These are phyloP conservation scores for Aspergillus fumigatus DNA, from an alignment of 2,329 filamentous ascomycete genomes.

Conservation along the genomic window DNA sequence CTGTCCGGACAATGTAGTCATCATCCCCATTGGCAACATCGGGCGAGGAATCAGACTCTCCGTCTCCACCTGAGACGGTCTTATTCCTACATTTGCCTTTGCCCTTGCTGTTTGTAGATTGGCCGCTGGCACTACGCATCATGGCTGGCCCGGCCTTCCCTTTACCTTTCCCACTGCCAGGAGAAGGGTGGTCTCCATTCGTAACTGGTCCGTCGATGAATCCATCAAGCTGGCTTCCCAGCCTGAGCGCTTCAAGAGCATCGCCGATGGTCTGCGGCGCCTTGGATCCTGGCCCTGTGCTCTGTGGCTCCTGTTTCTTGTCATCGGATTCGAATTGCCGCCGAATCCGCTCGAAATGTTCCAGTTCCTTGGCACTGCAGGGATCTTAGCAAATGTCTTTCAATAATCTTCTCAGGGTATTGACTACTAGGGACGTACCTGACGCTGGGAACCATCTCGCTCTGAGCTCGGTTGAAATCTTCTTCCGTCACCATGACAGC, in stretches of 20 bases:
- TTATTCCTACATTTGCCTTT: constrained; percentile 20
- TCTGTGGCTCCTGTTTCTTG: constrained; percentile 35
- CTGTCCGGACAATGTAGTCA: constrained; percentile 37
- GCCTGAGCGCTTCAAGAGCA: constrained; percentile 32
- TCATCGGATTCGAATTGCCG: constrained; percentile 68
- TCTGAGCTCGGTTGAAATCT: constrained; percentile 77
- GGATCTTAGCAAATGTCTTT: constrained; percentile 18
- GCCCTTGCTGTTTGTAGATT: constrained; percentile 26
- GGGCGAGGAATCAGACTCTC: constrained; percentile 33
- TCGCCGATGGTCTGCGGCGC: constrained; percentile 34
- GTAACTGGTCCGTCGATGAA: constrained; percentile 18
- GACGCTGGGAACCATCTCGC: constrained; percentile 87
- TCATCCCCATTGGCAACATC: constrained; percentile 31
- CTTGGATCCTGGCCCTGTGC: constrained; percentile 4
- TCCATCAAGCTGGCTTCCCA: constrained; percentile 19
- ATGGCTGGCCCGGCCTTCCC: constrained; percentile 25
- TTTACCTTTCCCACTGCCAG: constrained; percentile 27
- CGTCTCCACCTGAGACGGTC: constrained; percentile 26
- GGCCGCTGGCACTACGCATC: constrained; percentile 27
- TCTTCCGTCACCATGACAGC: constrained; percentile 83
- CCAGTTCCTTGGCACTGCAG: constrained; percentile 75
- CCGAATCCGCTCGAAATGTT: constrained; percentile 83
- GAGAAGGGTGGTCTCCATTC: constrained; percentile 21
- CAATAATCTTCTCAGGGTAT: background rate
- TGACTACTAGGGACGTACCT: constrained; percentile 35